A percentile compares a stretch with the other conserved stretches of the same genome.
phyloP scores from a whole-genome alignment of 1,139 yeast genomes.

The Chernovozyma sophiae-reginae region DNA sequence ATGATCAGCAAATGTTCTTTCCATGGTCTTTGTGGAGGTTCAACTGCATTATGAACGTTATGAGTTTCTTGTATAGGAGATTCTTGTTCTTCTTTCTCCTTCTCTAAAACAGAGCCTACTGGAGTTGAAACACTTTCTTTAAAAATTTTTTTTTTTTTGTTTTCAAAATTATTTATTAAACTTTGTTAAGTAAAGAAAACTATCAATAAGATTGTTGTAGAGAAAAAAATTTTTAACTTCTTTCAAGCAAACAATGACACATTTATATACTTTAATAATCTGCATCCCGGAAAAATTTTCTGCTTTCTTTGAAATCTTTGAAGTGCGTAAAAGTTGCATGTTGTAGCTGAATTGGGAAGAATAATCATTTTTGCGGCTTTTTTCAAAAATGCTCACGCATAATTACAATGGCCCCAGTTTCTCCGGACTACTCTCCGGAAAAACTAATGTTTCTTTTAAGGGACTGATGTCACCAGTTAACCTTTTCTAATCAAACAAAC shows the following conservation, averaged over 20 bases:
- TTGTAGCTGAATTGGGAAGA: no score
- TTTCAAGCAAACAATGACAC: no score
- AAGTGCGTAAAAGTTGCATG: no score
- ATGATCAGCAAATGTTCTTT: constrained; percentile 30
- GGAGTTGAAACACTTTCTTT: constrained; percentile 31
- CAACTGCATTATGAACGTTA: background rate
- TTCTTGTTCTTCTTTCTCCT: constrained; percentile 21
- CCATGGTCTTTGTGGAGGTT: constrained; percentile 22
- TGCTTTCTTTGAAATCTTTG: no score
- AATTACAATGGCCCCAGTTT: background rate
- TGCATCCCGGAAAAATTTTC: background rate
- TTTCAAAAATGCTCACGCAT: background rate
- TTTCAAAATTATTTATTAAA: no score
- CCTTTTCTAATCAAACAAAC: no score
- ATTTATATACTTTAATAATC: no score
- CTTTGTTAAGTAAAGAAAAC: no score
- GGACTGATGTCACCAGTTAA: background rate
- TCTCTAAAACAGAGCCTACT: constrained; percentile 24
- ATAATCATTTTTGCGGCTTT: background rate
- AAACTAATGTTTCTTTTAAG: background rate
- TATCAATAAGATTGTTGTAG: no score
- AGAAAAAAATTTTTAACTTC: no score
- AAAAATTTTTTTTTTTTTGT: constrained; percentile 15
- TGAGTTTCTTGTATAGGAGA: background rate
- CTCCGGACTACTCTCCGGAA: background rate